A percentile compares a stretch with the other conserved stretches of the same genome.
Conservation (phyloP, 345 rosid genomes). For the Eutrema yunnanense region DNA sequence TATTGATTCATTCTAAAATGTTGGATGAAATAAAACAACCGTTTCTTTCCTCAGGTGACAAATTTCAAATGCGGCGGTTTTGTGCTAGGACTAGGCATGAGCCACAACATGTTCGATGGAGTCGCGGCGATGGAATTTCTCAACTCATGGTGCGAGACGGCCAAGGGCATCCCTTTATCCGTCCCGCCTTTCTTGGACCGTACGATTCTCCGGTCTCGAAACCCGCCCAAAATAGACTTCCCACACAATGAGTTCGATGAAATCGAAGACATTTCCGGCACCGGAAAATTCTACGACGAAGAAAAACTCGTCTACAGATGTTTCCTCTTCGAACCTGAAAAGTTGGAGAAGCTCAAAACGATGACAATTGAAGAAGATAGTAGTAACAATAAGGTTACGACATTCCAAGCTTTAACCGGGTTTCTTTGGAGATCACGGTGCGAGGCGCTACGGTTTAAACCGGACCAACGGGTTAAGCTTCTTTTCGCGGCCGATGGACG, state of each 20-base stretch:
- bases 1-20: background rate
- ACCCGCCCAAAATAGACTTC: slow-evolving; percentile 49
- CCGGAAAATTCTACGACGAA: slow-evolving; percentile 47
- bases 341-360: slow-evolving; percentile 51
- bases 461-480: slow-evolving; percentile 65
- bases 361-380: slow-evolving; percentile 35
- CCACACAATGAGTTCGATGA: slow-evolving; percentile 63
- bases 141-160: slow-evolving; percentile 71
- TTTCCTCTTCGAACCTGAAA: slow-evolving; percentile 51
- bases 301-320: slow-evolving; percentile 53
- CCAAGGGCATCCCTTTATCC: slow-evolving; percentile 56
- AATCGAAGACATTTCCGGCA: slow-evolving; percentile 58
- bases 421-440: slow-evolving; percentile 77
- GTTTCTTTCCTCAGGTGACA: slow-evolving; percentile 46
- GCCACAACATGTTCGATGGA: slow-evolving; percentile 82
- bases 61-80: slow-evolving; percentile 73
- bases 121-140: slow-evolving; percentile 65
- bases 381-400: slow-evolving; percentile 39
- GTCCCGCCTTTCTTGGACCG: slow-evolving; percentile 60
- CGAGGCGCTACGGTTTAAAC: slow-evolving; percentile 46
- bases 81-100: slow-evolving; percentile 59
- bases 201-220: slow-evolving; percentile 47
- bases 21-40: background rate
- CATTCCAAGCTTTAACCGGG: slow-evolving; percentile 69
- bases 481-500: slow-evolving; percentile 84